Evolutionary conservation across 176 grass and related monocot genomes (phyloP).

Genomic region (Cenchrus americanus): DNA sequence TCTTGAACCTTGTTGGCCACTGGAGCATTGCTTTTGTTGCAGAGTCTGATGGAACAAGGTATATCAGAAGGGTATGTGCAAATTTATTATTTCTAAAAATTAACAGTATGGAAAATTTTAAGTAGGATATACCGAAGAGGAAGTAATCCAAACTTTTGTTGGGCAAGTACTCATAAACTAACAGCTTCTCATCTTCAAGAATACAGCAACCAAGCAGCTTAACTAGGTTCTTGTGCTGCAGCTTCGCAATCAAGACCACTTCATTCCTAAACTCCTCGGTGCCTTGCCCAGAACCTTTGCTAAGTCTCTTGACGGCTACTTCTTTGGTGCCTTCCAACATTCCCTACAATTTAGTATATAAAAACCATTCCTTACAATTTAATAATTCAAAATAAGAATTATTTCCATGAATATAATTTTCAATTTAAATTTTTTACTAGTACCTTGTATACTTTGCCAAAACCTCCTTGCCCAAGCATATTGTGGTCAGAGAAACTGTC

Average conservation of each 20-base stretch:
- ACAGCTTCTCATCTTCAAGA: background rate
- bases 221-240: slow-evolving; percentile 39
- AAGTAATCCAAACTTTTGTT: slow-evolving; percentile 45
- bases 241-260: slow-evolving; percentile 9
- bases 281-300: slow-evolving; percentile 30
- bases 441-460: slow-evolving; percentile 48
- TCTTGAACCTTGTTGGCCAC: slow-evolving; percentile 41
- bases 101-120: too few relatives aligned
- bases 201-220: slow-evolving; percentile 24
- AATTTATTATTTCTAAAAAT: background rate
- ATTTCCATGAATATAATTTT: too few relatives aligned
- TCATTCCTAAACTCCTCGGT: slow-evolving; percentile 33
- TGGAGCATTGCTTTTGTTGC: slow-evolving; percentile 24
- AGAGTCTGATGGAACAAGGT: background rate
- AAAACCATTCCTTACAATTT: background rate
- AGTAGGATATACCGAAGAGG: slow-evolving; percentile 22
- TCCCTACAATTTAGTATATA: slow-evolving; percentile 6
- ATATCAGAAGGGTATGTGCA: background rate
- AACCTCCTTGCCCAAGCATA: slow-evolving; percentile 5
- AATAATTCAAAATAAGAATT: background rate
- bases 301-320: slow-evolving; percentile 43
- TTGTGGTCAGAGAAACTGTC: too few relatives aligned
- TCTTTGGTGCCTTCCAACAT: slow-evolving; percentile 20
- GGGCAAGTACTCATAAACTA: background rate
- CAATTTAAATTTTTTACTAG: background rate